phyloP scores from a whole-genome alignment of 2,329 filamentous ascomycete species.

The Cryoendolithus antarcticus region DNA sequence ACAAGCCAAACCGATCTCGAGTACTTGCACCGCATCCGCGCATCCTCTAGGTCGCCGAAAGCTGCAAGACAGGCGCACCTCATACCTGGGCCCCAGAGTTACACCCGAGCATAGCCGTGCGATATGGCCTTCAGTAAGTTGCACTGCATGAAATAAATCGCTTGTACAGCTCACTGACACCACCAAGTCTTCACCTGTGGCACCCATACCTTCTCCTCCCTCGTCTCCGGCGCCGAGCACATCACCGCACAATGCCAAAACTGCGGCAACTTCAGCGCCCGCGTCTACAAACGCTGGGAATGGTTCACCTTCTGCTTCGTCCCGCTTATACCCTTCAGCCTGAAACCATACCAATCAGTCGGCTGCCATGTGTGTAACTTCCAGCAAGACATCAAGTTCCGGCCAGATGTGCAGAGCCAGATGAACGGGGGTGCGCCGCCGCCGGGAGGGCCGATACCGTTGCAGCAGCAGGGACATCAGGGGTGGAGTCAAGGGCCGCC shows the following conservation, averaged over 20 bases:
- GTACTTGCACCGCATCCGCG: too few relatives aligned
- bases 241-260: slow-evolving; percentile 40
- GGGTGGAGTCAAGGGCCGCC: slow-evolving; percentile 9
- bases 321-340: slow-evolving; percentile 59
- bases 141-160: too few relatives aligned
- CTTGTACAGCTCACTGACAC: slow-evolving; percentile 22
- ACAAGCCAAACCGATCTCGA: too few relatives aligned
- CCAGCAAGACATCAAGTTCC: slow-evolving; percentile 44
- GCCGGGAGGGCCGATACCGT: slow-evolving; percentile 16
- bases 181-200: slow-evolving; percentile 34
- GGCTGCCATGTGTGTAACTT: slow-evolving; percentile 67
- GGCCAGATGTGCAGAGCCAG: slow-evolving; percentile 26
- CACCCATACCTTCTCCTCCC: slow-evolving; percentile 36
- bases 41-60: too few relatives aligned
- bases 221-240: slow-evolving; percentile 36
- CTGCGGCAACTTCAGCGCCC: slow-evolving; percentile 38
- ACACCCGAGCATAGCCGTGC: too few relatives aligned
- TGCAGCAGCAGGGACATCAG: slow-evolving; percentile 20
- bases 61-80: too few relatives aligned
- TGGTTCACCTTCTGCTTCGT: slow-evolving; percentile 51
- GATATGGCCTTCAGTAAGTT: too few relatives aligned
- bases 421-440: slow-evolving; percentile 17
- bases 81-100: too few relatives aligned
- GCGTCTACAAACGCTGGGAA: slow-evolving; percentile 34
- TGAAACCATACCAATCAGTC: slow-evolving; percentile 46